Evolutionary conservation across 2,329 filamentous ascomycete species (phyloP).

Genomic region (Blastomyces gilchristii): DNA sequence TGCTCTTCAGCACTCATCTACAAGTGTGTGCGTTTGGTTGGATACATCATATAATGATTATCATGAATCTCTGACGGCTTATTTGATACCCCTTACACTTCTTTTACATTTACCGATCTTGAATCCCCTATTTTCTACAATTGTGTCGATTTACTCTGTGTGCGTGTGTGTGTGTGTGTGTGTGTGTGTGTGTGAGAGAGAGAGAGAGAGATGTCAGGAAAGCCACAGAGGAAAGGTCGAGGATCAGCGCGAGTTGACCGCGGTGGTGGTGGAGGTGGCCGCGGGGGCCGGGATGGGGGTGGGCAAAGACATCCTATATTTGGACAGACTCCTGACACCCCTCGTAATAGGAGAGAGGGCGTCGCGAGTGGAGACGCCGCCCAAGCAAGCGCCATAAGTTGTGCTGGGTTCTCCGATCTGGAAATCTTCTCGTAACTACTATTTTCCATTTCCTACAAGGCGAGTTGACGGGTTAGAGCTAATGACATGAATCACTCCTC

Average conservation of each 20-base stretch:
- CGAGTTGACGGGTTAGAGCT: conserved; percentile 5
- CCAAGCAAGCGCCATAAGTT: not conserved
- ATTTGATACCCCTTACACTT: not conserved
- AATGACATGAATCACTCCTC: not conserved
- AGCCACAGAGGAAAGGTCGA: not conserved
- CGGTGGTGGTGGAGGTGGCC: not conserved
- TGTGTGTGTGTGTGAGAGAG: no score
- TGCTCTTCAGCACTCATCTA: not conserved
- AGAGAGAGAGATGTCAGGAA: not conserved
- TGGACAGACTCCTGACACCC: not conserved
- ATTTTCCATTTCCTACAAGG: conserved; percentile 13
- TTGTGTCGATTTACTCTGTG: not conserved
- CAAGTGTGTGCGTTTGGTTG: not conserved
- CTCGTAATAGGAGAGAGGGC: not conserved
- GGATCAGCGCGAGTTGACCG: not conserved
- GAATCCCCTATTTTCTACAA: not conserved
- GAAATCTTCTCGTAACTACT: not conserved
- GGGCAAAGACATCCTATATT: not conserved
- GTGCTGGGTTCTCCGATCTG: not conserved
- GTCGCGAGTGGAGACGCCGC: not conserved
- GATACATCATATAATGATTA: not conserved
- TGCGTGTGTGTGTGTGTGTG: not conserved
- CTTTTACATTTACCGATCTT: not conserved
- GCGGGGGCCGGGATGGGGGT: not conserved
- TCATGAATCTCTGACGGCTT: not conserved